These are phyloP conservation scores for Ammopiptanthus mongolicus DNA, from an alignment of 306 rosid genomes.

Conservation along the genomic window DNA sequence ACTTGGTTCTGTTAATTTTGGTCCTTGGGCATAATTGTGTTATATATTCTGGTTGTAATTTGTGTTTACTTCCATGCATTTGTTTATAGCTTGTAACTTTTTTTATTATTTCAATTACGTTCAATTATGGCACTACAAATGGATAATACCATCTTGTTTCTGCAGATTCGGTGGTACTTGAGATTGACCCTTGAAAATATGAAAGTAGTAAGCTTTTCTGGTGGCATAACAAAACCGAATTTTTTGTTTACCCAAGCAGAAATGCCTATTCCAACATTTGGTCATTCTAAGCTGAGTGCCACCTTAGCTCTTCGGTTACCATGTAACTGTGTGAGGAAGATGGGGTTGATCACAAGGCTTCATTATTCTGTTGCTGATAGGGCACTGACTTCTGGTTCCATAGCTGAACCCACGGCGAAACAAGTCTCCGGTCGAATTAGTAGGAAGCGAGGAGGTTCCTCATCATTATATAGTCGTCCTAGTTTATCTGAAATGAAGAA, in stretches of 20 bases:
- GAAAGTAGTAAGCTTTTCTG: background rate
- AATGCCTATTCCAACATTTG: constrained; percentile 48
- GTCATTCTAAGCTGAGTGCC: constrained; percentile 40
- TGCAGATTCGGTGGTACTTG: too few species aligned
- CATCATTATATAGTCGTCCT: constrained; percentile 68
- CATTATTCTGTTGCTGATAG: constrained; percentile 53
- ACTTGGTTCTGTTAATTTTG: too few species aligned
- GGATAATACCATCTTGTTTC: too few species aligned
- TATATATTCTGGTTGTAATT: too few species aligned
- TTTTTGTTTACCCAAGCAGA: constrained; percentile 46
- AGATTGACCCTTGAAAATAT: too few species aligned
- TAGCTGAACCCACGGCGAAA: constrained; percentile 23
- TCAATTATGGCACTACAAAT: too few species aligned
- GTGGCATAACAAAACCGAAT: constrained; percentile 53
- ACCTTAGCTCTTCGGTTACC: constrained; percentile 36
- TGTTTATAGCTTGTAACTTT: too few species aligned
- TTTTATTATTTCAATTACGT: too few species aligned
- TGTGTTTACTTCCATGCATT: too few species aligned
- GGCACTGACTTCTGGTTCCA: constrained; percentile 31
- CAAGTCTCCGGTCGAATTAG: constrained; percentile 23
- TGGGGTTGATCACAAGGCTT: constrained; percentile 41
- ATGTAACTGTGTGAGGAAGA: constrained; percentile 33
- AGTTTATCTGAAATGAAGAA: constrained; percentile 79
- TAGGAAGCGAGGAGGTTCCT: constrained; percentile 41
- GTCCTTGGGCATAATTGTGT: too few species aligned